Percentiles rank a stretch among this genome's conserved stretches.
Conservation (phyloP, 2,329 filamentous ascomycete species). For the Intubia oerlemansii region DNA sequence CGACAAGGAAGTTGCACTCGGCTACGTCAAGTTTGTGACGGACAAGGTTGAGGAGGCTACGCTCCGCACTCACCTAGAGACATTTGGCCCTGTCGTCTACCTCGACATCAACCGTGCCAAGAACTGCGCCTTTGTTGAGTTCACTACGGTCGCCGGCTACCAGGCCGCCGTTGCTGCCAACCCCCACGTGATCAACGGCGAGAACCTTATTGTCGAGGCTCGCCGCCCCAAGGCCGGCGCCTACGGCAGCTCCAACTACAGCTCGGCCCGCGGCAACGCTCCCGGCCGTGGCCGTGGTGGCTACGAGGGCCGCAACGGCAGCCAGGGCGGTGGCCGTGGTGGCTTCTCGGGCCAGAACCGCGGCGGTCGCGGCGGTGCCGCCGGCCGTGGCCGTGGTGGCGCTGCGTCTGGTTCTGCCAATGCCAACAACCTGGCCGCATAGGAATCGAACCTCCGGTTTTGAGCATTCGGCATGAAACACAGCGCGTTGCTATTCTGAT, state of each 20-base stretch:
- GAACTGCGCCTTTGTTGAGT: constrained; percentile 97
- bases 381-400: constrained; percentile 45
- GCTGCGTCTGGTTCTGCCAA: constrained; percentile 39
- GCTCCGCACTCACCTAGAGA: constrained; percentile 46
- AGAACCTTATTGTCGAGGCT: constrained; percentile 73
- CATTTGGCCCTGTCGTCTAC: constrained; percentile 49
- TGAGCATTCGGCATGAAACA: no score
- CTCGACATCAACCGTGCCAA: constrained; percentile 68
- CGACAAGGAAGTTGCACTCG: constrained; percentile 59
- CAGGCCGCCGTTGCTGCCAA: constrained; percentile 65
- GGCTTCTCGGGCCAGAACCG: constrained; percentile 44
- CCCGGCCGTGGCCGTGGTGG: constrained; percentile 46
- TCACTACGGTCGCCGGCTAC: constrained; percentile 60
- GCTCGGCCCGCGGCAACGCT: constrained; percentile 35
- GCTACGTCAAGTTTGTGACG: constrained; percentile 89
- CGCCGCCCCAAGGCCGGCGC: constrained; percentile 56
- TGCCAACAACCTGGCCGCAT: constrained; percentile 30
- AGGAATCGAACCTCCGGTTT: no score
- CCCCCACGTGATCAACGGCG: constrained; percentile 64
- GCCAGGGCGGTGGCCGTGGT: constrained; percentile 40
- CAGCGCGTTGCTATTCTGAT: no score
- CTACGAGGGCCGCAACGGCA: constrained; percentile 34
- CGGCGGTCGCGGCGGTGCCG: constrained; percentile 39
- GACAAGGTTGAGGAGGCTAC: constrained; percentile 64
- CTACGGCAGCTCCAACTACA: constrained; percentile 48